These are phyloP conservation scores for Erysiphe pulchra DNA, from an alignment of 2,329 filamentous ascomycete genomes.

Conservation along the genomic window DNA sequence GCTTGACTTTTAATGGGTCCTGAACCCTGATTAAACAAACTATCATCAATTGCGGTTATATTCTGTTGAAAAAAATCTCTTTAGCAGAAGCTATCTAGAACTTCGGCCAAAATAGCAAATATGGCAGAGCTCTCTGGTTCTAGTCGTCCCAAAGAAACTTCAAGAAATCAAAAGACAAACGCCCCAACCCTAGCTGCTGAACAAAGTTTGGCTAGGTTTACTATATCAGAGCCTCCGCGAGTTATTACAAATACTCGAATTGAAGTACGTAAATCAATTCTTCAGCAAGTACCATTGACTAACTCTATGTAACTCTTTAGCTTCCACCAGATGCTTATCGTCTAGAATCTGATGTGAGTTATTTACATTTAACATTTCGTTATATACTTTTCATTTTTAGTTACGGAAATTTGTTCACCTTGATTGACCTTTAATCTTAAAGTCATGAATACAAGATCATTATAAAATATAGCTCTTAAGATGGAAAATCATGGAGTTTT, in stretches of 20 bases:
- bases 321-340: conserved; percentile 30
- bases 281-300: too few relatives aligned
- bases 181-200: conserved; percentile 13
- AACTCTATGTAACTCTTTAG: conserved; percentile 9
- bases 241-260: conserved; percentile 20
- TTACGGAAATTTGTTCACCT: too few relatives aligned
- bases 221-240: conserved; percentile 4
- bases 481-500: too few relatives aligned
- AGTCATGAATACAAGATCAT: too few relatives aligned
- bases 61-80: neutral
- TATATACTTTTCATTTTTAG: too few relatives aligned
- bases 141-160: conserved; percentile 1
- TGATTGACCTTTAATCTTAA: too few relatives aligned
- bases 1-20: too few relatives aligned
- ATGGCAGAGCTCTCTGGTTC: conserved; percentile 5
- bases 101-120: neutral
- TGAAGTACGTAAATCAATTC: conserved; percentile 8
- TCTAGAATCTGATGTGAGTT: conserved; percentile 13
- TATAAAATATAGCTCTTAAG: too few relatives aligned
- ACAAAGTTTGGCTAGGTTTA: conserved; percentile 18
- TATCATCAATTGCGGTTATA: neutral
- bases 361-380: neutral
- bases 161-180: conserved; percentile 1
- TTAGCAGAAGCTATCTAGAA: neutral
- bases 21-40: too few relatives aligned